Evolutionary conservation across 1,139 yeast species (phyloP).

Genomic region (Debaryomyces coudertii): DNA sequence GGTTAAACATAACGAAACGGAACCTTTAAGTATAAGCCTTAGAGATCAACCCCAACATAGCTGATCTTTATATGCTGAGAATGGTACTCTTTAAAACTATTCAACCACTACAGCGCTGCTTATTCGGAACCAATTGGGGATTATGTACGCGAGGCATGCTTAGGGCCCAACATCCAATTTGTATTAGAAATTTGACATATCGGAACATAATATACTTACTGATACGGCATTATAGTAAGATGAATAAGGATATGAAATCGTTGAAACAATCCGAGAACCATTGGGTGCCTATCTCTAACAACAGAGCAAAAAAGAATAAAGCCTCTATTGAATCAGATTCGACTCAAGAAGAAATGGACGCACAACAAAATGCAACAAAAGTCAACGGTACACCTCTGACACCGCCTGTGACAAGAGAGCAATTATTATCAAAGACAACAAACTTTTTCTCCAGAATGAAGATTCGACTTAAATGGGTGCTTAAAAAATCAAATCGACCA

Average conservation of each 20-base stretch:
- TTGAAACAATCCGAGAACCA: not conserved
- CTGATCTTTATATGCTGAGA: not conserved
- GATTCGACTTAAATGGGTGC: constrained; percentile 69
- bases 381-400: constrained; percentile 8
- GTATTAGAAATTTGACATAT: not conserved
- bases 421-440: constrained; percentile 55
- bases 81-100: constrained; percentile 1
- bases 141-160: not conserved
- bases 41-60: not conserved
- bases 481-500: constrained; percentile 60
- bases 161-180: not conserved
- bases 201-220: not conserved
- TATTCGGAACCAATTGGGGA: not conserved
- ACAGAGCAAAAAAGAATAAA: not conserved
- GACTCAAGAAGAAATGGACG: not conserved
- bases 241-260: not conserved
- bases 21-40: not conserved
- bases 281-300: too few species aligned
- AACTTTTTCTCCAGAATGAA: constrained; percentile 52
- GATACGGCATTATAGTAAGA: constrained; percentile 3
- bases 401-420: constrained; percentile 42
- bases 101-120: not conserved
- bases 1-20: not conserved
- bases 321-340: not conserved
- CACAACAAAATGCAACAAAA: not conserved